Evolutionary conservation across 768 basidiomycete species (phyloP).

Genomic region (Hygrophorus pudorinus): DNA sequence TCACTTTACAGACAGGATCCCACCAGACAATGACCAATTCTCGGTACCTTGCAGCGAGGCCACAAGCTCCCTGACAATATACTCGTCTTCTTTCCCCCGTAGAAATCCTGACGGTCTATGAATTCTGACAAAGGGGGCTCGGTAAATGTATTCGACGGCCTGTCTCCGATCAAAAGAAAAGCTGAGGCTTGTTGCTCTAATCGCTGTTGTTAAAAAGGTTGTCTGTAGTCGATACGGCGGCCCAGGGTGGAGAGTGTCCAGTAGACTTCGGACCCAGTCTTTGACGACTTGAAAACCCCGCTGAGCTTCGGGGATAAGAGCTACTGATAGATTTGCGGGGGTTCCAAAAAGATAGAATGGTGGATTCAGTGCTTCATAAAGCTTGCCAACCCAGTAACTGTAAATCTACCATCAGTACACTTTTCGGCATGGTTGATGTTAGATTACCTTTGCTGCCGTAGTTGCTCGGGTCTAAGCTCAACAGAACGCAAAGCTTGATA

Average conservation of each 20-base stretch:
- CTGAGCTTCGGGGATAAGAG: slow-evolving; percentile 28
- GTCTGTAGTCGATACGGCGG: slow-evolving; percentile 4
- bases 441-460: slow-evolving; percentile 14
- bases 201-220: slow-evolving; percentile 30
- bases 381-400: slow-evolving; percentile 35
- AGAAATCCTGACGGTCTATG: slow-evolving; percentile 11
- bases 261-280: slow-evolving; percentile 34
- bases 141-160: too few relatives aligned
- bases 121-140: too few relatives aligned
- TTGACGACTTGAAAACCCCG: slow-evolving; percentile 27
- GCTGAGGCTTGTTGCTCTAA: slow-evolving; percentile 27
- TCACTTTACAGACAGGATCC: slow-evolving; percentile 32
- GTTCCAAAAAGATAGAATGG: slow-evolving; percentile 37
- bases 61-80: slow-evolving; percentile 16
- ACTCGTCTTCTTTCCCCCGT: slow-evolving; percentile 8
- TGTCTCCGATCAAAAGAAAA: slow-evolving; percentile 24
- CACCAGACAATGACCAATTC: slow-evolving; percentile 16
- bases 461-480: slow-evolving; percentile 7
- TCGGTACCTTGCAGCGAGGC: neutral
- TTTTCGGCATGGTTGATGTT: neutral
- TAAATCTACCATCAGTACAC: neutral
- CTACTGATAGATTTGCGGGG: slow-evolving; percentile 21
- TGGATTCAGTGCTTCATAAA: slow-evolving; percentile 44
- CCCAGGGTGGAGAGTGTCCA: slow-evolving; percentile 23
- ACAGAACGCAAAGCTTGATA: slow-evolving; percentile 23